phyloP scores from a whole-genome alignment of 805 yeast genomes.

The Candida ponderosae region DNA sequence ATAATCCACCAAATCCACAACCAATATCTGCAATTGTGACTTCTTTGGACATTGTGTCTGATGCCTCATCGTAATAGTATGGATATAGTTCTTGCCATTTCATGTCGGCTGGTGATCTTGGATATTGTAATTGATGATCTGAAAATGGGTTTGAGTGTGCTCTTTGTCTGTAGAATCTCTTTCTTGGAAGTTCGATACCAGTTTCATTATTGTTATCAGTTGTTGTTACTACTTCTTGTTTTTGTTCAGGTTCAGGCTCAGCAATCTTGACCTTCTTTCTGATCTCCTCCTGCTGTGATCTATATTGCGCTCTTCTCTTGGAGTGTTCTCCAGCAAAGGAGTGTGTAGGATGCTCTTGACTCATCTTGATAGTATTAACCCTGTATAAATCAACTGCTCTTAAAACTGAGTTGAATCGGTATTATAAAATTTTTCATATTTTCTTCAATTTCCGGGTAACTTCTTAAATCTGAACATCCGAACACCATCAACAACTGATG shows the following conservation, averaged over 20 bases:
- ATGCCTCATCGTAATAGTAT: constrained; percentile 34
- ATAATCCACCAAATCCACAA: constrained; percentile 94
- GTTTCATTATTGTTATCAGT: constrained; percentile 5
- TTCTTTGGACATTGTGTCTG: constrained; percentile 33
- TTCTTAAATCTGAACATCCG: too few species aligned
- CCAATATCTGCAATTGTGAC: constrained; percentile 95
- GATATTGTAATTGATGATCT: constrained; percentile 89
- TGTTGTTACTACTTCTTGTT: constrained; percentile 3
- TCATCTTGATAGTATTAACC: too few species aligned
- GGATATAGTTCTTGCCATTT: constrained; percentile 82
- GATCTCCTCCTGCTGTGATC: constrained; percentile 39
- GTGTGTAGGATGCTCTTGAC: neutral
- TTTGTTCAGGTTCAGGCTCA: constrained; percentile 25
- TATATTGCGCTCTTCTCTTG: constrained; percentile 30
- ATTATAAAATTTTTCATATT: too few species aligned
- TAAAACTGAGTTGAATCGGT: too few species aligned
- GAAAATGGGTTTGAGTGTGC: constrained; percentile 98
- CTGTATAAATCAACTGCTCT: too few species aligned
- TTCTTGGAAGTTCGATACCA: constrained; percentile 56
- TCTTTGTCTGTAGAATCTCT: constrained; percentile 88
- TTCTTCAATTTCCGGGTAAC: too few species aligned
- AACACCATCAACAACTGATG: too few species aligned
- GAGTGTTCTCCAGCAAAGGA: neutral
- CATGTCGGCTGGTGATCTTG: constrained; percentile 74
- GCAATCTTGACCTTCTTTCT: constrained; percentile 41